Percentiles rank a stretch among this genome's conserved stretches.
Conservation (phyloP, 768 basidiomycete genomes). For the Dacryopinax spathularia region DNA sequence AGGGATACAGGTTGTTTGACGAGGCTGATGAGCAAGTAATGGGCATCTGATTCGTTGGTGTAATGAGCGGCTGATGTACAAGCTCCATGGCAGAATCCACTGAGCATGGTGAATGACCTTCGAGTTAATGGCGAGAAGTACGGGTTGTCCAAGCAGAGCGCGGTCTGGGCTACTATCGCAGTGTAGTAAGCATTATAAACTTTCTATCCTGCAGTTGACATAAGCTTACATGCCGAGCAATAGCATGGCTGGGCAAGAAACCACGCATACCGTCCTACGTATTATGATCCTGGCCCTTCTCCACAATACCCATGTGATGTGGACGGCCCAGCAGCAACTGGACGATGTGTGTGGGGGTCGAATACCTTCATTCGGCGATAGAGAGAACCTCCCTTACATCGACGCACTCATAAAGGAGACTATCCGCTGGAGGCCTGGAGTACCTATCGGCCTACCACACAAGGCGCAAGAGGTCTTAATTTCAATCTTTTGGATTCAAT, state of each 20-base stretch:
- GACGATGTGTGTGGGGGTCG: background rate
- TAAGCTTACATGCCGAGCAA: background rate
- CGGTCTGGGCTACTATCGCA: background rate
- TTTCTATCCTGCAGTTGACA: background rate
- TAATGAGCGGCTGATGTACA: background rate
- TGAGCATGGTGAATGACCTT: background rate
- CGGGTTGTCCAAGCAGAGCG: background rate
- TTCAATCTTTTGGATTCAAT: background rate
- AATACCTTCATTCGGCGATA: conserved; percentile 4
- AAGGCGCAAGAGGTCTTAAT: background rate
- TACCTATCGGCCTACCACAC: background rate
- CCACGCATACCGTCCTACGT: background rate
- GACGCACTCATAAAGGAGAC: conserved; percentile 6
- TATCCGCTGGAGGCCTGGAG: background rate
- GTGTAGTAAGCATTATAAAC: background rate
- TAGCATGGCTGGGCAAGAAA: background rate
- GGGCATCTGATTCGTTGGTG: background rate
- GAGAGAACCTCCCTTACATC: conserved; percentile 7
- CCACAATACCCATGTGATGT: background rate
- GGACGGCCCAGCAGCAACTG: background rate
- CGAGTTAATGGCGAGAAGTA: background rate
- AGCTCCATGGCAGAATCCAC: background rate
- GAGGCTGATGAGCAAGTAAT: background rate
- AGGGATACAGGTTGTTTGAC: background rate
- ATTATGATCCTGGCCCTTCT: background rate